Conservation (phyloP, 345 rosid genomes). For the Trapa incisa region DNA sequence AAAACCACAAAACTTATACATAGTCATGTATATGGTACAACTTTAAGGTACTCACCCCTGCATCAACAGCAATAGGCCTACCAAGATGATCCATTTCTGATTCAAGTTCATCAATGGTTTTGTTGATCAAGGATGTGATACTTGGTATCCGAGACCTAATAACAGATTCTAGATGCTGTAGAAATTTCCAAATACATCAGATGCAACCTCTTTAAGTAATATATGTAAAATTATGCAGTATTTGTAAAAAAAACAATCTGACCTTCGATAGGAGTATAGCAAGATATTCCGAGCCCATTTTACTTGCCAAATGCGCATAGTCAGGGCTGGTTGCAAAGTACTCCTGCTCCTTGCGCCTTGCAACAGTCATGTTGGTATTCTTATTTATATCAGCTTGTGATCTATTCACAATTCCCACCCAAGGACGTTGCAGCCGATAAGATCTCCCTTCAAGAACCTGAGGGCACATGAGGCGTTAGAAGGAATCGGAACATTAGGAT, state of each 20-base stretch:
- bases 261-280: slow-evolving; percentile 94
- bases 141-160: slow-evolving; percentile 82
- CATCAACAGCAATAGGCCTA: slow-evolving; percentile 76
- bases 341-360: slow-evolving; percentile 75
- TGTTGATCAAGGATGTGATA: slow-evolving; percentile 75
- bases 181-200: slow-evolving; percentile 11
- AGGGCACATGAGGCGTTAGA: slow-evolving; percentile 7
- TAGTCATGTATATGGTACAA: neutral
- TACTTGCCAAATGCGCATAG: slow-evolving; percentile 75
- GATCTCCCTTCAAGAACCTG: slow-evolving; percentile 96
- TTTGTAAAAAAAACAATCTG: neutral
- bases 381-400: slow-evolving; percentile 95
- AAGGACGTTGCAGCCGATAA: slow-evolving; percentile 70
- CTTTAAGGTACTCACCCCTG: slow-evolving; percentile 53
- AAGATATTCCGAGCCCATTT: slow-evolving; percentile 95
- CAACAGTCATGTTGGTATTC: slow-evolving; percentile 73
- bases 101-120: slow-evolving; percentile 82
- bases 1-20: neutral
- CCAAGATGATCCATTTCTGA: slow-evolving; percentile 84
- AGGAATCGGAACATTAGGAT: neutral
- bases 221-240: neutral
- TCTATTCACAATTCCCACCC: slow-evolving; percentile 98
- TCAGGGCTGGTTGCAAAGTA: slow-evolving; percentile 88
- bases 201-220: neutral
- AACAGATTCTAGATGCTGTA: slow-evolving; percentile 81